A percentile compares a stretch with the other conserved stretches of the same genome.
These are phyloP conservation scores for Diutina rugosa DNA, from an alignment of 1,139 yeast species.

Conservation along the genomic window DNA sequence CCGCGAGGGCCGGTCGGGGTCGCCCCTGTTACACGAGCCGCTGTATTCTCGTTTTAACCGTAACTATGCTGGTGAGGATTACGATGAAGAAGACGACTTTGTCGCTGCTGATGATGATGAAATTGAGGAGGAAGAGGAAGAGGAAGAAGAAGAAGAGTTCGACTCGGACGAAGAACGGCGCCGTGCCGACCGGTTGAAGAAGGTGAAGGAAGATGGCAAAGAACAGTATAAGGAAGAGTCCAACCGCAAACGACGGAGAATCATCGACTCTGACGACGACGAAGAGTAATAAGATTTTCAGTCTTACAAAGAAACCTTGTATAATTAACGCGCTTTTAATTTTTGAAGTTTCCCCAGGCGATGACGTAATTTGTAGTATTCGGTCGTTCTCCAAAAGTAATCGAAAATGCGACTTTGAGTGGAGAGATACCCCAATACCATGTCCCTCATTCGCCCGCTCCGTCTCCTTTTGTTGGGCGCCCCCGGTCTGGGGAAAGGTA, in stretches of 20 bases:
- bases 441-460: slow-evolving; percentile 24
- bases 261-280: slow-evolving; percentile 52
- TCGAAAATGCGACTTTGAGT: slow-evolving; percentile 3
- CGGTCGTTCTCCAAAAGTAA: no score
- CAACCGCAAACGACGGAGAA: slow-evolving; percentile 35
- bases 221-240: slow-evolving; percentile 18
- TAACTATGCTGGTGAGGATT: slow-evolving; percentile 28
- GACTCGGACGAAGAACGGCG: slow-evolving; percentile 51
- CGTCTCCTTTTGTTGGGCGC: slow-evolving; percentile 74
- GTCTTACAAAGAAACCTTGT: not conserved
- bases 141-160: slow-evolving; percentile 20
- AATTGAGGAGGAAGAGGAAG: slow-evolving; percentile 35
- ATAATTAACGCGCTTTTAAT: not conserved
- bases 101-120: slow-evolving; percentile 30
- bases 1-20: slow-evolving; percentile 15
- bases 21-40: slow-evolving; percentile 16
- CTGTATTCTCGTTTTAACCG: slow-evolving; percentile 29
- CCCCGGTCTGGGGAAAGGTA: slow-evolving; percentile 93
- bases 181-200: slow-evolving; percentile 52
- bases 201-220: slow-evolving; percentile 34
- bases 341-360: not conserved
- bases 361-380: no score
- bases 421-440: not conserved
- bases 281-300: slow-evolving; percentile 8
- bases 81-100: slow-evolving; percentile 33